Evolutionary conservation across 2,329 filamentous ascomycete genomes (phyloP).

Genomic region (Colletotrichum sp.): DNA sequence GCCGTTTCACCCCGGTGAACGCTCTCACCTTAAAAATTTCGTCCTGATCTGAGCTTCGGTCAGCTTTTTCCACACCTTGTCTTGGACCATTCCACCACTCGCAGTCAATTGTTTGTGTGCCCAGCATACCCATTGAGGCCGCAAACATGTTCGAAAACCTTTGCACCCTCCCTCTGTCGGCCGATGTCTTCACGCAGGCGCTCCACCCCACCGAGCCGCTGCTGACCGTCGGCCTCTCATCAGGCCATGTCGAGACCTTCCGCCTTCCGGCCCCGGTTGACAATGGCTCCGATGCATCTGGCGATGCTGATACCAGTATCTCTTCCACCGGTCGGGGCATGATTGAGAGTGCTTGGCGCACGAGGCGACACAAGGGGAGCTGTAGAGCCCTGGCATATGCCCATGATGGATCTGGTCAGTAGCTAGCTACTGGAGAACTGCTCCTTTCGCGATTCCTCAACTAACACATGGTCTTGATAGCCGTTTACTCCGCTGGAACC

Average conservation of each 20-base stretch:
- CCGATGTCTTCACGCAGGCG: slow-evolving; percentile 88
- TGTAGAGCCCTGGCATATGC: slow-evolving; percentile 83
- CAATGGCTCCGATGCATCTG: slow-evolving; percentile 55
- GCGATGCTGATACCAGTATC: slow-evolving; percentile 52
- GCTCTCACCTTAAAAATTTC: slow-evolving; percentile 15
- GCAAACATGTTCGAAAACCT: slow-evolving; percentile 83
- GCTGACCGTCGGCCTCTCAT: slow-evolving; percentile 83
- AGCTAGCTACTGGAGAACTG: slow-evolving; percentile 39
- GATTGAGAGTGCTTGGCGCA: slow-evolving; percentile 86
- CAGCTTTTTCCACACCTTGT: neutral
- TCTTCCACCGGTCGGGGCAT: slow-evolving; percentile 70
- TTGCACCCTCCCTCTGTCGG: slow-evolving; percentile 83
- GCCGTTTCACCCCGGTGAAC: neutral
- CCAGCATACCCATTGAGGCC: neutral
- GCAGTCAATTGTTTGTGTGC: neutral
- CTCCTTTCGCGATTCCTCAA: neutral
- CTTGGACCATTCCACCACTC: neutral
- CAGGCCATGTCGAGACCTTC: slow-evolving; percentile 85
- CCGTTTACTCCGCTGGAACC: slow-evolving; percentile 68
- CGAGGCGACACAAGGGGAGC: slow-evolving; percentile 90
- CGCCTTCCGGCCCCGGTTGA: slow-evolving; percentile 65
- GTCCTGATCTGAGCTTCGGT: neutral
- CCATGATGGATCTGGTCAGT: slow-evolving; percentile 74
- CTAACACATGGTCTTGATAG: slow-evolving; percentile 34
- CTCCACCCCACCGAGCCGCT: slow-evolving; percentile 85